Evolutionary conservation across 1,284 basidiomycete species (phyloP).

Genomic region (Naganishia cerealis): DNA sequence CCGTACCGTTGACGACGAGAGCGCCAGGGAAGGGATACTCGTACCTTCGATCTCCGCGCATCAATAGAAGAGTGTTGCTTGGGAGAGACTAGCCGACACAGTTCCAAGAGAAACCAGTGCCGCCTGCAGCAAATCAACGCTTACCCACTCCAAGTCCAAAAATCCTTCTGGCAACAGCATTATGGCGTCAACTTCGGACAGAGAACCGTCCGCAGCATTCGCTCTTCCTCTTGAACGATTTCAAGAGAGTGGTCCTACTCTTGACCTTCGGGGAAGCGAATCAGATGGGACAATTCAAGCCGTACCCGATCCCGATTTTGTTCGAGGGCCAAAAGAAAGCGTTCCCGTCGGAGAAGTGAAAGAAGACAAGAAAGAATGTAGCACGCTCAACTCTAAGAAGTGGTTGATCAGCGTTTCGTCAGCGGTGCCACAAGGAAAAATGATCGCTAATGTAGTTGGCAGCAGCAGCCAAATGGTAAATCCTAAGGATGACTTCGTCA

Average conservation of each 20-base stretch:
- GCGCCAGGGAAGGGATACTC: slow-evolving; percentile 1
- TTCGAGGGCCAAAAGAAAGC: neutral
- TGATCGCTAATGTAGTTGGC: no score
- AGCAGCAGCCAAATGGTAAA: neutral
- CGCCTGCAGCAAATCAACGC: neutral
- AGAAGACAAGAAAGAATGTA: neutral
- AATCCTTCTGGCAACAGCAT: neutral
- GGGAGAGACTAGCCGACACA: no score
- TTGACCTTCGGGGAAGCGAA: neutral
- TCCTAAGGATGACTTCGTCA: slow-evolving; percentile 1
- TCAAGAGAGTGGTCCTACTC: neutral
- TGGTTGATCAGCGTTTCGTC: slow-evolving; percentile 25
- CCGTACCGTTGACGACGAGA: slow-evolving; percentile 44
- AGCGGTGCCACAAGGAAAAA: neutral
- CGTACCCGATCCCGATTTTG: neutral
- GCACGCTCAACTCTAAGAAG: slow-evolving; percentile 2
- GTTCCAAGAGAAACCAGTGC: neutral
- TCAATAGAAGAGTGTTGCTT: no score
- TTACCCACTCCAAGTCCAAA: neutral
- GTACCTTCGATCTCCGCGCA: no score
- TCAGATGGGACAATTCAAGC: neutral
- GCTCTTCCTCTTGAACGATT: neutral
- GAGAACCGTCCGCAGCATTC: neutral
- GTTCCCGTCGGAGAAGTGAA: neutral
- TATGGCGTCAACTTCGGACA: neutral